These are phyloP conservation scores for Aureobasidium uvarum DNA, from an alignment of 2,329 filamentous ascomycete genomes.

Conservation along the genomic window DNA sequence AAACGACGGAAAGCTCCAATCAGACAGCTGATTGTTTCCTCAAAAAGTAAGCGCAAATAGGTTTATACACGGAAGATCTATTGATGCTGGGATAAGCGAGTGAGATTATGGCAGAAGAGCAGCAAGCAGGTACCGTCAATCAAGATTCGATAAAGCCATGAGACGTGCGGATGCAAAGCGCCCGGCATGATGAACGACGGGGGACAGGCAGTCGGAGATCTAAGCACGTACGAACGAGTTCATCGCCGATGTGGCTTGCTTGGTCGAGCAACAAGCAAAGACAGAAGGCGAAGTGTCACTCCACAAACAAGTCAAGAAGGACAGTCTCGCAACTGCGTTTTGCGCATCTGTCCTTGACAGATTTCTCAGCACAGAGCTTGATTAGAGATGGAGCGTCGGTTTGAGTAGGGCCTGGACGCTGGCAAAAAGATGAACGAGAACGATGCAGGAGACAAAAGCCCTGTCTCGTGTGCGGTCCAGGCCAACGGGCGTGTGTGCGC, in stretches of 20 bases:
- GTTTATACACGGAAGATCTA: not conserved
- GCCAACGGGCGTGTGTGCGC: not conserved
- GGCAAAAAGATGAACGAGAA: not conserved
- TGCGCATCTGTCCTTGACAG: not conserved
- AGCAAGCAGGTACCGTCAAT: not conserved
- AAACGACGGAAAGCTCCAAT: not conserved
- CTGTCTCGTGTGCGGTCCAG: not conserved
- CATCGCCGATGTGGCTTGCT: slow-evolving; percentile 15
- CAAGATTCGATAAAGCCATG: not conserved
- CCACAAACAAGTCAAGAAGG: not conserved
- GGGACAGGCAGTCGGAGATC: not conserved
- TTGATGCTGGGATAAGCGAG: not conserved
- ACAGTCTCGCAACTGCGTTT: not conserved
- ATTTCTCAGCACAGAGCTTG: not conserved
- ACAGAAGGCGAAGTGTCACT: not conserved
- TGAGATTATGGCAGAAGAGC: not conserved
- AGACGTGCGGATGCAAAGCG: not conserved
- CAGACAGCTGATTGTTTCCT: not conserved
- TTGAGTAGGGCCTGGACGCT: not conserved
- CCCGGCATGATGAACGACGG: not conserved
- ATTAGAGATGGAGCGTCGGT: not conserved
- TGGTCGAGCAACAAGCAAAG: not conserved
- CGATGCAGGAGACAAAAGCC: not conserved
- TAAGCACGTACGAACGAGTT: not conserved
- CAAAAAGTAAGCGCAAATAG: not conserved